These are phyloP conservation scores for Sporothrix humicola DNA, from an alignment of 2,329 filamentous ascomycete species.

Conservation along the genomic window DNA sequence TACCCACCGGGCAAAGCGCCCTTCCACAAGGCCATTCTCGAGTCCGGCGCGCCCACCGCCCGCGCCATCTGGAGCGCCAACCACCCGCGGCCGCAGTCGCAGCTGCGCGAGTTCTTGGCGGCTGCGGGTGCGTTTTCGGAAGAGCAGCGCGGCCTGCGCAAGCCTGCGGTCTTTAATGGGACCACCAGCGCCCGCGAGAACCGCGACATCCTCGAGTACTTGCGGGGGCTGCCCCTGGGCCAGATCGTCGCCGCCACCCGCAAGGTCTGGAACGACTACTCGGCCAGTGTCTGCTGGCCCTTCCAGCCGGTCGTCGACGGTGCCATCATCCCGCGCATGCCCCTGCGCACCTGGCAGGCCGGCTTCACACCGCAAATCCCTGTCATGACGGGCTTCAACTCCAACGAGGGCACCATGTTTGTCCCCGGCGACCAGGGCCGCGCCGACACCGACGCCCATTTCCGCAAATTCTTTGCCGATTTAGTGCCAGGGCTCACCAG, in stretches of 20 bases:
- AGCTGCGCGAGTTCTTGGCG: slow-evolving; percentile 61
- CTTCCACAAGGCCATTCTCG: slow-evolving; percentile 61
- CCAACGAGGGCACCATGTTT: slow-evolving; percentile 71
- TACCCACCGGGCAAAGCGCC: slow-evolving; percentile 49
- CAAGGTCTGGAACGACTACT: slow-evolving; percentile 52
- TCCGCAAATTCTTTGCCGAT: slow-evolving; percentile 64
- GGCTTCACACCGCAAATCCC: slow-evolving; percentile 56
- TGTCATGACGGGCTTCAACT: slow-evolving; percentile 72
- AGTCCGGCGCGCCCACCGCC: slow-evolving; percentile 62
- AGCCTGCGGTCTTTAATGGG: neutral
- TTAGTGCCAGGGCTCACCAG: slow-evolving; percentile 64
- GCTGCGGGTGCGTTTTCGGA: slow-evolving; percentile 53
- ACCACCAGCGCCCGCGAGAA: slow-evolving; percentile 44
- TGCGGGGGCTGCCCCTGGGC: slow-evolving; percentile 53
- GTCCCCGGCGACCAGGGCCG: slow-evolving; percentile 52
- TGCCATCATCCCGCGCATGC: slow-evolving; percentile 60
- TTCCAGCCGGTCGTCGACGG: slow-evolving; percentile 74
- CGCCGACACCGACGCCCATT: slow-evolving; percentile 56
- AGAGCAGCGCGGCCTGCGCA: neutral
- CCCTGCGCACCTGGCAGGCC: slow-evolving; percentile 63
- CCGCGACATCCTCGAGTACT: slow-evolving; percentile 55
- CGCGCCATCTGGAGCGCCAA: slow-evolving; percentile 58
- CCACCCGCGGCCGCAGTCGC: slow-evolving; percentile 62
- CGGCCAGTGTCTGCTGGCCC: slow-evolving; percentile 59
- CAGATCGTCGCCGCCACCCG: slow-evolving; percentile 51